These are phyloP conservation scores for Jimgerdemannia flammicorona DNA, from an alignment of 192 early-diverging fungal species.

Conservation along the genomic window DNA sequence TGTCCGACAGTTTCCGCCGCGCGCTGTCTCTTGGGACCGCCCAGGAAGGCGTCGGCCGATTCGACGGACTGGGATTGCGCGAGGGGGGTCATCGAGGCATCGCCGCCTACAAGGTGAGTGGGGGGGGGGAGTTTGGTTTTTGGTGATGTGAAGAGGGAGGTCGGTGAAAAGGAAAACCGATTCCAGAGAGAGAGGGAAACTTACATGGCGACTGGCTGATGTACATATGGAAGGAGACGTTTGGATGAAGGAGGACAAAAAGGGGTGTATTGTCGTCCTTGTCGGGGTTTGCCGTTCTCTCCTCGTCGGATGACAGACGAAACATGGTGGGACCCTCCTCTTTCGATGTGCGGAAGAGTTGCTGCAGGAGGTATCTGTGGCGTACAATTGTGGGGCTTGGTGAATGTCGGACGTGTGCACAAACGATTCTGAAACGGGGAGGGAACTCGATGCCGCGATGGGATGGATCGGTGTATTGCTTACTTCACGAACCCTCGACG, in stretches of 20 bases:
- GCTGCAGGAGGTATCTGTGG: neutral
- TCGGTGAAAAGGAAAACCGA: too few relatives aligned
- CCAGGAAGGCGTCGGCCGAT: conserved; percentile 27
- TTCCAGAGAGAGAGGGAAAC: neutral
- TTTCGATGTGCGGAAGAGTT: neutral
- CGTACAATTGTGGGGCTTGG: neutral
- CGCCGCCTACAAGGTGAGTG: conserved; percentile 52
- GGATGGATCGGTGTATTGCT: neutral
- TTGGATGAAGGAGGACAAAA: neutral
- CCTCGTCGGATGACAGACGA: neutral
- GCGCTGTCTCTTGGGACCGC: conserved; percentile 23
- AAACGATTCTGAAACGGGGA: too few relatives aligned
- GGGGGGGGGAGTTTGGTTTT: too few relatives aligned
- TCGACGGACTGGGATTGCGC: conserved; percentile 33
- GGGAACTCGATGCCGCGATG: too few relatives aligned
- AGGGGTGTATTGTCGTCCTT: neutral
- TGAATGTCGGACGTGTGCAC: too few relatives aligned
- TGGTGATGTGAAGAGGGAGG: too few relatives aligned
- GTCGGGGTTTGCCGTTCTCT: neutral
- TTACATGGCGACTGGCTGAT: conserved; percentile 75
- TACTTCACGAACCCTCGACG: conserved; percentile 74
- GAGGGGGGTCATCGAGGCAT: conserved; percentile 66
- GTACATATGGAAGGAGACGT: conserved; percentile 61
- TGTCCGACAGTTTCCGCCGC: conserved; percentile 5
- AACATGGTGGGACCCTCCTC: neutral